Percentiles rank a stretch among this genome's conserved stretches.
phyloP scores from a whole-genome alignment of 768 basidiomycete genomes.

The Collybiopsis confluens region DNA sequence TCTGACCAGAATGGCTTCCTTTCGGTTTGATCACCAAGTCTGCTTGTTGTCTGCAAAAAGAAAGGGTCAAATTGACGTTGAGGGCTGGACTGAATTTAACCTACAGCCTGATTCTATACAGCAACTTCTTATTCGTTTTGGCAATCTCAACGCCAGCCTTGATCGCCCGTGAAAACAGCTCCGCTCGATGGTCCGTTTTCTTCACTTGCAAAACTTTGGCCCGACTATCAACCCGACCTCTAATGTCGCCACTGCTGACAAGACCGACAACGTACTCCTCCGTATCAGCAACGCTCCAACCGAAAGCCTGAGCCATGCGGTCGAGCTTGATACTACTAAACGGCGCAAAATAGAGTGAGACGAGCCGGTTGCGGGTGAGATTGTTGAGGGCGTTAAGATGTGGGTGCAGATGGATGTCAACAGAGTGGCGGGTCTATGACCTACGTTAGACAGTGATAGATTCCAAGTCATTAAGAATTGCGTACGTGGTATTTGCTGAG shows the following conservation, averaged over 20 bases:
- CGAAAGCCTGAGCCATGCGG: conserved; percentile 56
- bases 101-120: conserved; percentile 82
- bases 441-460: too few species aligned
- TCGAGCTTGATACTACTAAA: conserved; percentile 49
- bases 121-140: conserved; percentile 67
- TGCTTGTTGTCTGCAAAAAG: conserved; percentile 62
- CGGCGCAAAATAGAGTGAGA: conserved; percentile 66
- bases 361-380: conserved; percentile 50
- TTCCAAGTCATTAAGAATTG: too few species aligned
- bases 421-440: conserved; percentile 73
- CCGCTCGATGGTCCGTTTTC: conserved; percentile 73
- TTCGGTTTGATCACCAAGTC: conserved; percentile 74
- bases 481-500: conserved; percentile 69
- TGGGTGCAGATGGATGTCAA: conserved; percentile 71
- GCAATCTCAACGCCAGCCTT: conserved; percentile 70
- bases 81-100: conserved; percentile 10
- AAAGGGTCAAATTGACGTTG: not conserved
- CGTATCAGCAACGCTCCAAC: conserved; percentile 28
- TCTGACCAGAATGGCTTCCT: not conserved
- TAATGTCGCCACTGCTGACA: conserved; percentile 73
- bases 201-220: conserved; percentile 85
- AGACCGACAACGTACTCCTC: conserved; percentile 71
- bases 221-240: conserved; percentile 83
- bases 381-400: conserved; percentile 66
- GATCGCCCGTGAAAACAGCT: conserved; percentile 72